Base-by-base conservation (phyloP, 495 filamentous ascomycete genomes). In the Chaetomidium leptoderma region DNA sequence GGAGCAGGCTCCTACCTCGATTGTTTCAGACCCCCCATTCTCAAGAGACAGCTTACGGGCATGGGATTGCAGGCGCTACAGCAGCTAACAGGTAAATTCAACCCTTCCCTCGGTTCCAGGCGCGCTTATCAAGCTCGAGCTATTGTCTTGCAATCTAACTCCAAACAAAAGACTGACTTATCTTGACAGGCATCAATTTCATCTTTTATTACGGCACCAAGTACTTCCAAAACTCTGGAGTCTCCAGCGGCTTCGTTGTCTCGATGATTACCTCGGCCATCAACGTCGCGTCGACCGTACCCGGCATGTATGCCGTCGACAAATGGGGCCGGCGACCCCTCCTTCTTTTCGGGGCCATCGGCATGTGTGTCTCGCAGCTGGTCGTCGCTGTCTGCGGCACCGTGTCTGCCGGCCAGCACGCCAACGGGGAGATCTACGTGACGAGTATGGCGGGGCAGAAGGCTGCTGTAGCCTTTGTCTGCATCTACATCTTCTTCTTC, bases 201-300 rank as follows among this genome's bases (percentile, higher is more conserved):
- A 90, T 91, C 49, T 77, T 90, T 69, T 90, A 90, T 75, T 90
- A 88, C 67, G 86, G 86, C 43, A 89, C 86, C 4, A 81, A 85
- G 43, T 90, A 86, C 71, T 89, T 89, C 75, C 73, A 80, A 57
- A 82, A 83, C 67, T 81, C 83, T 2, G 86, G 86, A 17, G 83
- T 90, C 66, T 61, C 74, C 16, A 83, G 87, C 69, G 63, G 81
- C 3, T 90, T 90, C 71, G 61, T 77, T 32, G 87, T 90, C 61
- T 78, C 76, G 50, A 74, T 90, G 45, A 88, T 86, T 56, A 87
- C 83, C 16, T 83, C 81, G 59, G 78, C 79, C 48, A 85, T 90
- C 70, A 90, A 91, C 68, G 80, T 85, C 19, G 65, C 74, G 37
- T 87, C 86, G 6, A 90, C 87, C 21, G 59, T 89, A 44, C 86